Conservation (phyloP, 257 asterid genomes). For the Oldenlandia corymbosa region DNA sequence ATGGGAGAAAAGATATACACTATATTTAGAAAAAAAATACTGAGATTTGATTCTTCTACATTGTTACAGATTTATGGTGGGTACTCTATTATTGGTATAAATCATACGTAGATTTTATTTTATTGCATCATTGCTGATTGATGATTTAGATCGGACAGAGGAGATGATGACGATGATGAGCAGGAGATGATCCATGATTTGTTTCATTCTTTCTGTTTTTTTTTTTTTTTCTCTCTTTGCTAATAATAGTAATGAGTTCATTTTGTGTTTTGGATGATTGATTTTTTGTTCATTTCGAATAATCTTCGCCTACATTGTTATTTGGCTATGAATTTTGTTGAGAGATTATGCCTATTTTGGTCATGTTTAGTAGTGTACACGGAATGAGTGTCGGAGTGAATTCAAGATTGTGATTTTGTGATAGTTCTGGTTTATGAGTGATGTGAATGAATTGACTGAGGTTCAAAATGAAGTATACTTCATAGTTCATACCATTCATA, state of each 20-base stretch:
- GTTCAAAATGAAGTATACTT: too few relatives aligned
- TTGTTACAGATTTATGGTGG: background rate
- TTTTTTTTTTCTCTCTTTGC: too few relatives aligned
- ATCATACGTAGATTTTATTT: background rate
- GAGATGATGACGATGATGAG: background rate
- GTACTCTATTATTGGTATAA: background rate
- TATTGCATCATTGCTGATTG: conserved; percentile 1
- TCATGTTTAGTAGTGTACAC: too few relatives aligned
- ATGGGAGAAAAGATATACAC: background rate
- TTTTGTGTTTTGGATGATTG: background rate
- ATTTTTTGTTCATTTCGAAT: background rate
- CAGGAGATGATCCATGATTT: conserved; percentile 7
- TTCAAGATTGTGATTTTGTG: too few relatives aligned
- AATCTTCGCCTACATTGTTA: too few relatives aligned
- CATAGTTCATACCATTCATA: too few relatives aligned
- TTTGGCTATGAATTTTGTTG: too few relatives aligned
- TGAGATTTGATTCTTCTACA: conserved; percentile 4
- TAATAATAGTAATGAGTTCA: background rate
- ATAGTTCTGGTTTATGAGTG: too few relatives aligned
- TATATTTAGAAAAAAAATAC: too few relatives aligned
- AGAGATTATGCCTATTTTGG: too few relatives aligned
- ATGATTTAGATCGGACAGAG: conserved; percentile 4
- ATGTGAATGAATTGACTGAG: too few relatives aligned
- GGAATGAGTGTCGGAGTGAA: too few relatives aligned
- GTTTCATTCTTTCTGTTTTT: conserved; percentile 29